Conservation (phyloP, 2,329 filamentous ascomycete genomes). For the Colletotrichum limetticola region DNA sequence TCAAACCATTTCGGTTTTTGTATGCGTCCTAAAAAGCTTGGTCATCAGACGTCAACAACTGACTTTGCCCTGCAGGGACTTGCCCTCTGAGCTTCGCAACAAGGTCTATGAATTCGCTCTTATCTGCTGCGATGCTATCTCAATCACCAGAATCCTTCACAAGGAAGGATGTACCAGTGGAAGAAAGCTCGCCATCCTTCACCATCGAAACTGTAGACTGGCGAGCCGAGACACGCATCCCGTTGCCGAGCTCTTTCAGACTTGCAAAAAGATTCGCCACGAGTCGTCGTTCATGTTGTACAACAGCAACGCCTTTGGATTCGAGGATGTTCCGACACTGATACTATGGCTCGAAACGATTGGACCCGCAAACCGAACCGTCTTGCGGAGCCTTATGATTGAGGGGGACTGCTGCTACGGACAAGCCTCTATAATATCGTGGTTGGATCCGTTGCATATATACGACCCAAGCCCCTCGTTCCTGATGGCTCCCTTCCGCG, state of each 20-base stretch:
- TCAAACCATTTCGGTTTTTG: not conserved
- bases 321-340: not conserved
- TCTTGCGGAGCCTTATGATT: not conserved
- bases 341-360: not conserved
- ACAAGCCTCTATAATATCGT: too few relatives aligned
- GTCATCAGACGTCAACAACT: not conserved
- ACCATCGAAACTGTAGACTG: not conserved
- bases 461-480: not conserved
- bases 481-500: not conserved
- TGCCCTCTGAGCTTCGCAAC: not conserved
- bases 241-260: not conserved
- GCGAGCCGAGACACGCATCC: not conserved
- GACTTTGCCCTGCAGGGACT: not conserved
- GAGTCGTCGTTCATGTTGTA: not conserved
- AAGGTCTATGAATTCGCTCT: not conserved
- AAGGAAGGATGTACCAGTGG: not conserved
- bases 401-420: not conserved
- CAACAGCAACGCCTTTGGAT: not conserved
- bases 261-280: not conserved
- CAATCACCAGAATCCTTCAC: not conserved
- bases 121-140: not conserved
- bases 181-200: not conserved
- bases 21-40: not conserved
- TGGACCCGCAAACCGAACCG: not conserved
- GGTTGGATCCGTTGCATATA: not conserved